Evolutionary conservation across 2,329 filamentous ascomycete species (phyloP).

Genomic region (Neofusicoccum parvum): DNA sequence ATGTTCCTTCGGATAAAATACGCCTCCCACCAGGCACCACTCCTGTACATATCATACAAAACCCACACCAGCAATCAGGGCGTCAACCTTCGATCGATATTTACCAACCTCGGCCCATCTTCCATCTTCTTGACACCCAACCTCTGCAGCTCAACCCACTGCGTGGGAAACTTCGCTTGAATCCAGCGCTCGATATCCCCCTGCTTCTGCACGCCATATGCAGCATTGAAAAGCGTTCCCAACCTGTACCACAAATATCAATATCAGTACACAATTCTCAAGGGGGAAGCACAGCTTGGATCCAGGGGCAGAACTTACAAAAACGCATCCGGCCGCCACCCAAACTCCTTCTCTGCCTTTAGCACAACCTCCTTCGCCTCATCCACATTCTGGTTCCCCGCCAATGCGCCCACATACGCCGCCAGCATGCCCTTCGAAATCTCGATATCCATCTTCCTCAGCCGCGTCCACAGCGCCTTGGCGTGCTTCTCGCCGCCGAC

Average conservation of each 20-base stretch:
- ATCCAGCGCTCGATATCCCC: slow-evolving; percentile 75
- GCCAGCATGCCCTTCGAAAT: slow-evolving; percentile 73
- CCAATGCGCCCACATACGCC: slow-evolving; percentile 75
- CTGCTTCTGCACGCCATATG: slow-evolving; percentile 67
- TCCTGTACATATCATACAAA: no score
- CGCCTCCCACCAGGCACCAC: no score
- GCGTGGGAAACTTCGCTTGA: slow-evolving; percentile 63
- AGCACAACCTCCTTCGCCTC: slow-evolving; percentile 68
- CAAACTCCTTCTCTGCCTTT: slow-evolving; percentile 67
- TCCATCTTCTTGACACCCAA: slow-evolving; percentile 40
- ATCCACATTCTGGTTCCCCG: slow-evolving; percentile 70
- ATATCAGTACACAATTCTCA: not conserved
- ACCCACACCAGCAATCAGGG: slow-evolving; percentile 16
- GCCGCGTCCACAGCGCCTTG: slow-evolving; percentile 67
- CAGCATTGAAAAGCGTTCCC: slow-evolving; percentile 74
- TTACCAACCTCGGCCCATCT: slow-evolving; percentile 26
- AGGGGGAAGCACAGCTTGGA: no score
- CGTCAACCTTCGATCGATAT: slow-evolving; percentile 28
- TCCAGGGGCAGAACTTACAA: slow-evolving; percentile 60
- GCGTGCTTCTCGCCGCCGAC: slow-evolving; percentile 49
- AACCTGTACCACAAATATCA: slow-evolving; percentile 53
- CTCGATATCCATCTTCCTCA: slow-evolving; percentile 75
- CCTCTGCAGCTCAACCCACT: slow-evolving; percentile 68
- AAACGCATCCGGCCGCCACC: slow-evolving; percentile 66
- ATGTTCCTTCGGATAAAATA: no score